Base-by-base conservation (phyloP, 2,329 filamentous ascomycete species). In the Bertia moriformis region DNA sequence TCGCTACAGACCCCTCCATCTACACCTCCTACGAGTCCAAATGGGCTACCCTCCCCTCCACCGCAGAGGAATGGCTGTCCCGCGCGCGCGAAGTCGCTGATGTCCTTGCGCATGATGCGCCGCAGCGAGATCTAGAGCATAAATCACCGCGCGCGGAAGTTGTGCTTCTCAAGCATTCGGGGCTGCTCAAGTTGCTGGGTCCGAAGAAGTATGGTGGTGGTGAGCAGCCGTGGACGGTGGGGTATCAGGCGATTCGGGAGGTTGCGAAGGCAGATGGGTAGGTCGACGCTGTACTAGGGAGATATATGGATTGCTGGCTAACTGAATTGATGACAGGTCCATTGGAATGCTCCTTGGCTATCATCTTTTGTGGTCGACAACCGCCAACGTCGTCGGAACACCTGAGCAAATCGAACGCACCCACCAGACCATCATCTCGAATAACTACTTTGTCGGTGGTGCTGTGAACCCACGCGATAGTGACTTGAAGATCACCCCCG, bases 331-430 rank as follows among this genome's bases (percentile, higher is more conserved):
- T 17, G 13, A 12, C 5, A 67, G 63, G 1, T 76, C 71, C 1
- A 59, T 81, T 20, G 76, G 75, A 1, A 78, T 78, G 73, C 62
- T 81, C 0, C 59, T 80, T 0, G 75, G 72, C 1, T 80, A 80
- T 45, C 74, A 80, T 47, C 57, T 80, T 3, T 59, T 78, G 4
- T 81, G 75, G 75, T 73, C 68, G 0, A 71, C 65, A 0, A 78
- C 70, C 0, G 72, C 71, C 14, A 70, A 69, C 42, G 59, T 79
- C 0, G 69, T 80, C 7, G 76, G 76, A 2, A 74, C 62, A 1
- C 52, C 67, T 0, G 69, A 76, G 45, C 77, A 81, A 51, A 66
- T 65, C 14, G 71, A 77, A 13, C 66, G 66, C 14, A 53, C 63
- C 1, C 66, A 77, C 41, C 60, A 74, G 43, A 54, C 67, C 38